Evolutionary conservation across 83 land plant genomes (phyloP).

Genomic region (Picea abies): DNA sequence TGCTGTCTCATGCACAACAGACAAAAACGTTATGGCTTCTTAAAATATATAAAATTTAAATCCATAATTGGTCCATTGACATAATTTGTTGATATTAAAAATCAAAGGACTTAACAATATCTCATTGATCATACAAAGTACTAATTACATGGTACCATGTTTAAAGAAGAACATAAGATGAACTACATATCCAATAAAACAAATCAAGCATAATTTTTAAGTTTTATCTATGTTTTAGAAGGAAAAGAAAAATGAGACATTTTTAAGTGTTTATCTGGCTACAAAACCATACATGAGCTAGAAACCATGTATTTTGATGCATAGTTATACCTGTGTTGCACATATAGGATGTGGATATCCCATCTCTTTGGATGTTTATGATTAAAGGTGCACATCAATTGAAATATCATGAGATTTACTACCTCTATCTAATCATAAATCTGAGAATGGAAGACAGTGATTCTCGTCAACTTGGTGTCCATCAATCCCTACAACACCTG

Average conservation of each 20-base stretch:
- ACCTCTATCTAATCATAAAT: too few relatives aligned
- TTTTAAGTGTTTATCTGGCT: neutral
- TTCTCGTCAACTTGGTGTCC: too few relatives aligned
- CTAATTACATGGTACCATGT: neutral
- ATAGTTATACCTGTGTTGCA: too few relatives aligned
- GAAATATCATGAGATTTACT: too few relatives aligned
- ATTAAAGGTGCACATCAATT: too few relatives aligned
- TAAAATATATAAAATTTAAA: neutral
- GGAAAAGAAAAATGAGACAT: neutral
- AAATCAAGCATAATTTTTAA: neutral
- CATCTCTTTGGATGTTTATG: too few relatives aligned
- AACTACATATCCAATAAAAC: neutral
- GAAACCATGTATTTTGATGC: too few relatives aligned
- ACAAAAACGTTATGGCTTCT: neutral
- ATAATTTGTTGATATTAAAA: neutral
- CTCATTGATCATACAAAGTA: neutral
- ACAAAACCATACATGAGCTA: too few relatives aligned
- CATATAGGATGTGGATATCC: too few relatives aligned
- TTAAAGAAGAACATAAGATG: neutral
- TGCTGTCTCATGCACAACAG: constrained; percentile 26
- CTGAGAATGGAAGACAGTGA: too few relatives aligned
- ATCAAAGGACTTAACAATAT: neutral
- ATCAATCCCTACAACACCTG: too few relatives aligned
- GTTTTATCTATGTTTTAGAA: neutral
- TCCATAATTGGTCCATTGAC: neutral